These are phyloP conservation scores for Excoecaria cochinchinensis DNA, from an alignment of 345 rosid genomes.

Conservation along the genomic window DNA sequence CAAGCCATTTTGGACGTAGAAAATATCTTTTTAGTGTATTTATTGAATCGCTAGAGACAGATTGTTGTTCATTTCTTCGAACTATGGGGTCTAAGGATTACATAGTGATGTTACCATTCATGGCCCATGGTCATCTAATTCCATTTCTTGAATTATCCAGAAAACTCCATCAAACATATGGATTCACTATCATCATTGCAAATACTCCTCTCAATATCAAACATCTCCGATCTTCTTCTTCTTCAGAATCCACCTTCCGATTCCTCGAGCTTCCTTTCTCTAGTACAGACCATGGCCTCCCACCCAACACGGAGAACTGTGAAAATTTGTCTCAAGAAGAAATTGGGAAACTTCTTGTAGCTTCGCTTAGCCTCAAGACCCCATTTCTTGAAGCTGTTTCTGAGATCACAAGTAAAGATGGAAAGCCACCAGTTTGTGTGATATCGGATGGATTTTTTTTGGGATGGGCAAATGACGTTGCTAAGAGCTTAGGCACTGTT, in stretches of 20 bases:
- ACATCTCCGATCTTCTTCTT: slow-evolving; percentile 33
- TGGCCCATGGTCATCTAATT: slow-evolving; percentile 63
- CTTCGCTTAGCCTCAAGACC: slow-evolving; percentile 21
- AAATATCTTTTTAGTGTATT: too few species aligned
- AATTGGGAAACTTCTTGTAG: slow-evolving; percentile 10
- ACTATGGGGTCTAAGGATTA: slow-evolving; percentile 16
- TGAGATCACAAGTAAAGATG: slow-evolving; percentile 20
- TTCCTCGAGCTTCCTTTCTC: slow-evolving; percentile 37
- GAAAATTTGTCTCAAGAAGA: slow-evolving; percentile 38
- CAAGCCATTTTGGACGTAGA: too few species aligned
- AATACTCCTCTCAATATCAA: slow-evolving; percentile 44
- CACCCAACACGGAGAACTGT: slow-evolving; percentile 39
- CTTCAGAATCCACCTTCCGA: slow-evolving; percentile 17
- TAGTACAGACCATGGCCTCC: slow-evolving; percentile 39
- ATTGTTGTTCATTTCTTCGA: too few species aligned
- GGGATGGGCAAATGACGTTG: slow-evolving; percentile 44
- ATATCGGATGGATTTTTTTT: slow-evolving; percentile 39
- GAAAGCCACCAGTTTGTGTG: slow-evolving; percentile 39
- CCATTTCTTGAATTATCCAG: slow-evolving; percentile 47
- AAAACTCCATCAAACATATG: slow-evolving; percentile 26
- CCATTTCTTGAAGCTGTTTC: slow-evolving; percentile 30
- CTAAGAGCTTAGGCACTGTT: slow-evolving; percentile 23
- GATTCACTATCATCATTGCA: slow-evolving; percentile 41
- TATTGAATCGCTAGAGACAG: too few species aligned
- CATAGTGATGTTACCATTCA: slow-evolving; percentile 41